Percentiles rank a stretch among this genome's conserved stretches.
phyloP scores from a whole-genome alignment of 2,329 filamentous ascomycete species.

The Teratosphaeria zuluensis region DNA sequence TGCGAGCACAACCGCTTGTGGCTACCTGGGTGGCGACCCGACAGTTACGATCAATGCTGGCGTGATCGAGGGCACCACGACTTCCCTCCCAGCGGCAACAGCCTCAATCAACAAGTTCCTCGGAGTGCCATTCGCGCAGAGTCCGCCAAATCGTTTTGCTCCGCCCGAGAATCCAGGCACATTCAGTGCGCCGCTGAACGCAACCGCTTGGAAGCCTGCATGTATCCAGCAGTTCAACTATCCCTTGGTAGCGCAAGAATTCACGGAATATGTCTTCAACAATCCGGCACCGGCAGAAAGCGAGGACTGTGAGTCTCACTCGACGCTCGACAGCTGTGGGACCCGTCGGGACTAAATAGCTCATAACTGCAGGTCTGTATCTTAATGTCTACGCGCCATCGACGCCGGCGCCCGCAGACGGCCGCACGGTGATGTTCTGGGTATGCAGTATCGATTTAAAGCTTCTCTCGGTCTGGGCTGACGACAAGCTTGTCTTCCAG shows the following conservation, averaged over 20 bases:
- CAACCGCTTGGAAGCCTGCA: conserved; percentile 21
- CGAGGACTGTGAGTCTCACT: conserved; percentile 19
- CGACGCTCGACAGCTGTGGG: no score
- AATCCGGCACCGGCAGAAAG: conserved; percentile 23
- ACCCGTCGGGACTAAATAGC: no score
- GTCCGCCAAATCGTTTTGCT: conserved; percentile 23
- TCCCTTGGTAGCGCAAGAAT: conserved; percentile 18
- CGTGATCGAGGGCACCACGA: conserved; percentile 20
- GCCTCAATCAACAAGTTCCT: conserved; percentile 26
- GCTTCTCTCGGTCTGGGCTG: no score
- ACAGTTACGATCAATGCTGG: conserved; percentile 22
- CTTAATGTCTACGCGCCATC: conserved; percentile 26
- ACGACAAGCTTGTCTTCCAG: no score
- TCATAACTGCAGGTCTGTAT: conserved; percentile 10
- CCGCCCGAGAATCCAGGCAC: conserved; percentile 10
- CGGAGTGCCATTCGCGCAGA: conserved; percentile 25
- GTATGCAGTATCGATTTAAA: conserved; percentile 5
- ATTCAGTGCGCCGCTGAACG: conserved; percentile 16
- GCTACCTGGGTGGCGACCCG: conserved; percentile 11
- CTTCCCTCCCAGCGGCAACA: conserved; percentile 20
- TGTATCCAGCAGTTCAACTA: conserved; percentile 27
- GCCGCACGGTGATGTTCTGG: conserved; percentile 26
- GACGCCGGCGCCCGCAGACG: conserved; percentile 18
- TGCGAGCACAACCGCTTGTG: not conserved
- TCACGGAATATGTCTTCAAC: conserved; percentile 24